These are phyloP conservation scores for Fusarium tjaetaba DNA, from an alignment of 2,329 filamentous ascomycete species.

Conservation along the genomic window DNA sequence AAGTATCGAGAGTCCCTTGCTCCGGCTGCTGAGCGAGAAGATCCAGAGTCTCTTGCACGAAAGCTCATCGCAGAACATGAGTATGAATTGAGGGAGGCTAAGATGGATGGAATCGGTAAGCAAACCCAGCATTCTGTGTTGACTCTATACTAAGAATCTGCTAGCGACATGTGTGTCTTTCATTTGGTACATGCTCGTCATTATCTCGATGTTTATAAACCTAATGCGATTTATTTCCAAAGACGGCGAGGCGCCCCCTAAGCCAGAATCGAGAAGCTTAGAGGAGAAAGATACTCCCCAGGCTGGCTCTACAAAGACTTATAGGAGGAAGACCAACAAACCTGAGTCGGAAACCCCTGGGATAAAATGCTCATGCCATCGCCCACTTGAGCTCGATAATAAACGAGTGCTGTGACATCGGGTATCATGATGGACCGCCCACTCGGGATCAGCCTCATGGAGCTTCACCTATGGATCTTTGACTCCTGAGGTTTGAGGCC, in stretches of 20 bases:
- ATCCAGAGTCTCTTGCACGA: no score
- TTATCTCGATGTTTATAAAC: neutral
- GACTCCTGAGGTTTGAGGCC: neutral
- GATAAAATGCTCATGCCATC: neutral
- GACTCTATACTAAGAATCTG: neutral
- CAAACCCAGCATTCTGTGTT: neutral
- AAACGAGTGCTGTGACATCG: neutral
- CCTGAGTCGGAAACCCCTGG: neutral
- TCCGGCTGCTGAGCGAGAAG: neutral
- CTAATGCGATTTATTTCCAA: neutral
- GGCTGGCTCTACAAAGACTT: neutral
- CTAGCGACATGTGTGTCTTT: neutral
- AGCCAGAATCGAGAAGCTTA: neutral
- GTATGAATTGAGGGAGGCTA: neutral
- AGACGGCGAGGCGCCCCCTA: neutral
- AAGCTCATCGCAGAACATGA: neutral
- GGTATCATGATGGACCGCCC: neutral
- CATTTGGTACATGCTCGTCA: fast-evolving
- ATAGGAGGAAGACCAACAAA: neutral
- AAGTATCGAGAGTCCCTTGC: neutral
- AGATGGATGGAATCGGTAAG: neutral
- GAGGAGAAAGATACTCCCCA: neutral
- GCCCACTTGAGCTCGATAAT: neutral
- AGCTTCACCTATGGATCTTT: neutral
- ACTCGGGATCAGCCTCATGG: neutral